Evolutionary conservation across 2,329 filamentous ascomycete genomes (phyloP).

Genomic region (Pseudogymnoascus sp.): DNA sequence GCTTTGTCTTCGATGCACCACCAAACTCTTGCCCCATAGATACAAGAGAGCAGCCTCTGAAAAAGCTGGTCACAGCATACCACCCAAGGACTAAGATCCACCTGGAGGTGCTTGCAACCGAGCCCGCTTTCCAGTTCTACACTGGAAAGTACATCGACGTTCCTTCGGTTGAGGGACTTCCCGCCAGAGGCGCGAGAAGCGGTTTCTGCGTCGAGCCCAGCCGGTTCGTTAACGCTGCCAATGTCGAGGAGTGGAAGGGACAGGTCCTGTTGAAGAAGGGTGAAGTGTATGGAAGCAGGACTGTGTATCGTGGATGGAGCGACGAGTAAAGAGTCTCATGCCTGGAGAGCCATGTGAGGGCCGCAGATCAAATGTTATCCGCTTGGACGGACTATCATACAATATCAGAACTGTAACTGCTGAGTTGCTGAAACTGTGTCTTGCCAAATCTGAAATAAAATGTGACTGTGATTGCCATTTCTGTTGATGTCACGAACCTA

Average conservation of each 20-base stretch:
- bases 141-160: constrained; percentile 80
- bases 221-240: constrained; percentile 82
- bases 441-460: not conserved
- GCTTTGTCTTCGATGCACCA: constrained; percentile 60
- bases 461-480: not conserved
- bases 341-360: not conserved
- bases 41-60: constrained; percentile 49
- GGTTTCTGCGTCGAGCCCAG: constrained; percentile 92
- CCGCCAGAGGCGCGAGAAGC: constrained; percentile 58
- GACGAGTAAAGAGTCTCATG: constrained; percentile 31
- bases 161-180: constrained; percentile 50
- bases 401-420: not conserved
- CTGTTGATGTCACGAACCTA: not conserved
- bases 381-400: not conserved
- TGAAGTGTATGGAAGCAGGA: constrained; percentile 70
- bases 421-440: not conserved
- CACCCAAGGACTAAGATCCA: constrained; percentile 70
- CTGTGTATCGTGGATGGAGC: constrained; percentile 81
- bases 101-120: constrained; percentile 81
- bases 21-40: constrained; percentile 39
- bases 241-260: constrained; percentile 69
- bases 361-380: not conserved
- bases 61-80: constrained; percentile 60
- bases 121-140: constrained; percentile 96
- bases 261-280: constrained; percentile 81